phyloP scores from a whole-genome alignment of 2,329 filamentous ascomycete species.

The Diaporthe vexans region DNA sequence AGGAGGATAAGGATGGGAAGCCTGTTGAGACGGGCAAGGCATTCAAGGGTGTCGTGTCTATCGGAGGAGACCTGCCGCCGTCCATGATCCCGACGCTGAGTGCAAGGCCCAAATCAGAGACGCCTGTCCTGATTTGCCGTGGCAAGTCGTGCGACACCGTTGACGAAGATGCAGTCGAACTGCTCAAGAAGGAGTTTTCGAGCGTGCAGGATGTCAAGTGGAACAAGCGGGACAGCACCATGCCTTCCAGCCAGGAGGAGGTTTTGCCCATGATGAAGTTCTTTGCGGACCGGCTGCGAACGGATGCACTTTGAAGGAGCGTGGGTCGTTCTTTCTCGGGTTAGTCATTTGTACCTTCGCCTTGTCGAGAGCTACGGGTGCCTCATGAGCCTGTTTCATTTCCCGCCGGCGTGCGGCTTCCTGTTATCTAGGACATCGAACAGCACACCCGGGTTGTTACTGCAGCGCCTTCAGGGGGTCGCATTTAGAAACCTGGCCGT shows the following conservation, averaged over 20 bases:
- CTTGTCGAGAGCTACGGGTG: neutral
- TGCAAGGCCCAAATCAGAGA: constrained; percentile 67
- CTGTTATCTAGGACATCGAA: constrained; percentile 6
- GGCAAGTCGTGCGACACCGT: constrained; percentile 62
- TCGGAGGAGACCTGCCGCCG: constrained; percentile 68
- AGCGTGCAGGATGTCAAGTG: constrained; percentile 78
- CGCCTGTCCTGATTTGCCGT: constrained; percentile 74
- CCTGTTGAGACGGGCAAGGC: constrained; percentile 38
- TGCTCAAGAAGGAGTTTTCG: constrained; percentile 75
- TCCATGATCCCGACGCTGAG: constrained; percentile 64
- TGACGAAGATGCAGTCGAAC: constrained; percentile 73
- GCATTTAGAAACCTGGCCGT: neutral
- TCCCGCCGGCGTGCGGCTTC: neutral
- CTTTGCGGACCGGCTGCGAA: constrained; percentile 73
- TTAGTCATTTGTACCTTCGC: neutral
- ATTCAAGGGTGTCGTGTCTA: constrained; percentile 64
- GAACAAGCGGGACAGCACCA: constrained; percentile 79
- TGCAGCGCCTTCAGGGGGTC: neutral
- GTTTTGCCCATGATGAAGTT: constrained; percentile 93
- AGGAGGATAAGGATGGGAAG: constrained; percentile 41
- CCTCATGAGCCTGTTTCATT: neutral
- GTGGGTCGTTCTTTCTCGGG: constrained; percentile 22
- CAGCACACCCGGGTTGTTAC: constrained; percentile 11
- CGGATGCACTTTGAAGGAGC: constrained; percentile 44
- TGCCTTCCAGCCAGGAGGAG: constrained; percentile 88